Percentiles rank a stretch among this genome's conserved stretches.
These are phyloP conservation scores for Podaxis mareebaensis DNA, from an alignment of 768 basidiomycete genomes.

Conservation along the genomic window DNA sequence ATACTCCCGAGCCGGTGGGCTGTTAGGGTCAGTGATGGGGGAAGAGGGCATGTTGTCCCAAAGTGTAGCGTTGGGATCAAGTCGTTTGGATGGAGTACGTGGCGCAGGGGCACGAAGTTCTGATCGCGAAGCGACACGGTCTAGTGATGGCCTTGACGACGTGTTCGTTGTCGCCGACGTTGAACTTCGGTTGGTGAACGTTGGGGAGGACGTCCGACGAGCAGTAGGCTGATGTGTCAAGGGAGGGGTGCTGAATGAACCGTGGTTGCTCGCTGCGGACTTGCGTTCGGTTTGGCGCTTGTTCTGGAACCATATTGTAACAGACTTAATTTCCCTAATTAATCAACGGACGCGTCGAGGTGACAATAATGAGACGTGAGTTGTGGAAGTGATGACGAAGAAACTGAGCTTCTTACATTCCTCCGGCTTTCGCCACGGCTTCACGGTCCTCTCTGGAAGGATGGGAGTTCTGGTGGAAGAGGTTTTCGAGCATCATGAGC, in stretches of 20 bases:
- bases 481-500: slow-evolving; percentile 70
- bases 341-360: slow-evolving; percentile 15
- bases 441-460: slow-evolving; percentile 78
- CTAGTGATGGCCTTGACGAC: slow-evolving; percentile 49
- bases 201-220: slow-evolving; percentile 31
- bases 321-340: slow-evolving; percentile 63
- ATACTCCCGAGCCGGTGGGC: slow-evolving; percentile 49
- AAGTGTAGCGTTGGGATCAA: slow-evolving; percentile 37
- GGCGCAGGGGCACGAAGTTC: slow-evolving; percentile 45
- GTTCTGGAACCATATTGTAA: slow-evolving; percentile 87
- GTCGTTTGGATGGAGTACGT: slow-evolving; percentile 40
- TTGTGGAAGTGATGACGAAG: not conserved
- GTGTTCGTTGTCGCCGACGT: slow-evolving; percentile 22
- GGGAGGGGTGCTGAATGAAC: slow-evolving; percentile 24
- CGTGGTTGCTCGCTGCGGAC: slow-evolving; percentile 43
- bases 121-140: slow-evolving; percentile 56
- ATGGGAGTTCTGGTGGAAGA: slow-evolving; percentile 72
- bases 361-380: slow-evolving; percentile 7
- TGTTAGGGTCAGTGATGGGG: slow-evolving; percentile 54
- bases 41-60: slow-evolving; percentile 67
- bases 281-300: slow-evolving; percentile 72
- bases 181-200: slow-evolving; percentile 29
- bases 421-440: slow-evolving; percentile 55
- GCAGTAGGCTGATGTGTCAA: slow-evolving; percentile 19
- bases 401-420: slow-evolving; percentile 51